phyloP scores from a whole-genome alignment of 2,329 filamentous ascomycete species.

The Pseudonectria buxi region DNA sequence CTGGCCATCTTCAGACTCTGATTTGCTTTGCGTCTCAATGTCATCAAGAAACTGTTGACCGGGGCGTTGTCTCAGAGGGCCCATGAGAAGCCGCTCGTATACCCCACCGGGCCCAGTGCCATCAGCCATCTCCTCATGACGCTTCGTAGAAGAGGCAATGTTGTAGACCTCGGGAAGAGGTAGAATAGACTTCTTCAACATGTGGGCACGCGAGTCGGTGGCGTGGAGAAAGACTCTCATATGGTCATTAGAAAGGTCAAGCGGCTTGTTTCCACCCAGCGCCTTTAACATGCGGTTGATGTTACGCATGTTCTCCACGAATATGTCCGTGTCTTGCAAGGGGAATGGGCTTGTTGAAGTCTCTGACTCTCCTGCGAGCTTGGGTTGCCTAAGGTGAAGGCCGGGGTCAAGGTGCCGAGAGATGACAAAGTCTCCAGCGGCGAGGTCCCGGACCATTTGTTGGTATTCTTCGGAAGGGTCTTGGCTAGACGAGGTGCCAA shows the following conservation, averaged over 20 bases:
- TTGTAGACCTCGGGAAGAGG: slow-evolving; percentile 34
- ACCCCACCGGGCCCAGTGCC: slow-evolving; percentile 20
- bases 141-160: slow-evolving; percentile 28
- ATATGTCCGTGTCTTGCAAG: slow-evolving; percentile 32
- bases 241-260: slow-evolving; percentile 18
- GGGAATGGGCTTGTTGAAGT: slow-evolving; percentile 15
- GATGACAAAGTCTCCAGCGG: slow-evolving; percentile 34
- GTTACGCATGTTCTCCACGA: slow-evolving; percentile 40
- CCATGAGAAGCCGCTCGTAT: slow-evolving; percentile 26
- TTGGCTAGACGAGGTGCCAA: slow-evolving; percentile 66
- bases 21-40: slow-evolving; percentile 18
- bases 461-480: slow-evolving; percentile 39
- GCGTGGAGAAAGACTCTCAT: slow-evolving; percentile 22
- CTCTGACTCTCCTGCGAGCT: slow-evolving; percentile 16
- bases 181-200: slow-evolving; percentile 29
- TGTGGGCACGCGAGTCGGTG: slow-evolving; percentile 19
- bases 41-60: slow-evolving; percentile 26
- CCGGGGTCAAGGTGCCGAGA: slow-evolving; percentile 26
- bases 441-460: slow-evolving; percentile 32
- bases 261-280: slow-evolving; percentile 22
- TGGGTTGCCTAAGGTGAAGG: slow-evolving; percentile 20
- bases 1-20: slow-evolving; percentile 19
- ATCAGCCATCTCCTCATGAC: slow-evolving; percentile 15
- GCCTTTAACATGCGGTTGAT: slow-evolving; percentile 39
- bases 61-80: slow-evolving; percentile 25